Evolutionary conservation across 176 grass and related monocot genomes (phyloP).

Genomic region (Eleusine indica): DNA sequence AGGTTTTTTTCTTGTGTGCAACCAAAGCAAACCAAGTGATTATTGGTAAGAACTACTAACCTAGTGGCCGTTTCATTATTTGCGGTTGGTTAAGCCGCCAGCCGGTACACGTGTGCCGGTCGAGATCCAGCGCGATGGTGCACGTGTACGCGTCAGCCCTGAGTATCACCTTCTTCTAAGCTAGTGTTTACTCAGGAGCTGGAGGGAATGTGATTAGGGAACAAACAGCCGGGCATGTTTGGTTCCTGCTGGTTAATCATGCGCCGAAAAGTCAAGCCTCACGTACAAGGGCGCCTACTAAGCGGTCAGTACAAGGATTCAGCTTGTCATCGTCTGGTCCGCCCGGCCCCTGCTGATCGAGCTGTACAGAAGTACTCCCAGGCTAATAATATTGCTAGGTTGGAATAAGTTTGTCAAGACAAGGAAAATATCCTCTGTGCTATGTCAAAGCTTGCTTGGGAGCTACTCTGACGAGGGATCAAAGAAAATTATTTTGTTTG

Average conservation of each 20-base stretch:
- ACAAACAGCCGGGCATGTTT: constrained; percentile 22
- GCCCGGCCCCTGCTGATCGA: background rate
- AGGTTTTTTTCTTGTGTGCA: background rate
- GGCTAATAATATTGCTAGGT: background rate
- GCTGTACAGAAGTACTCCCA: background rate
- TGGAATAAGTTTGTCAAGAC: background rate
- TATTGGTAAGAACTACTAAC: too few species aligned
- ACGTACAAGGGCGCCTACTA: background rate
- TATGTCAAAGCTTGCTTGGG: constrained; percentile 24
- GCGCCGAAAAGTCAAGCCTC: constrained; percentile 20
- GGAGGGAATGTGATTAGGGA: constrained; percentile 32
- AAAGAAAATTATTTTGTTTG: background rate
- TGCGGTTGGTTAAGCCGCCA: constrained; percentile 23
- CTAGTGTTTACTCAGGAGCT: background rate
- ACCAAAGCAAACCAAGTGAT: constrained; percentile 11
- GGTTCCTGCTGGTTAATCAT: constrained; percentile 29
- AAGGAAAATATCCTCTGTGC: background rate
- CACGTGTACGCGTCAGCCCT: constrained; percentile 23
- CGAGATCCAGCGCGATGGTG: constrained; percentile 11
- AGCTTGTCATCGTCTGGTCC: background rate
- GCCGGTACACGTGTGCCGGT: constrained; percentile 29
- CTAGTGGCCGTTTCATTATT: background rate
- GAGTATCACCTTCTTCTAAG: background rate
- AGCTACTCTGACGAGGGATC: constrained; percentile 5
- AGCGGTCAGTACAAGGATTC: background rate